Evolutionary conservation across 1,139 yeast genomes (phyloP), one percentile per base, ranked within the genome.

Genomic region (Eremothecium cymbalariae): DNA sequence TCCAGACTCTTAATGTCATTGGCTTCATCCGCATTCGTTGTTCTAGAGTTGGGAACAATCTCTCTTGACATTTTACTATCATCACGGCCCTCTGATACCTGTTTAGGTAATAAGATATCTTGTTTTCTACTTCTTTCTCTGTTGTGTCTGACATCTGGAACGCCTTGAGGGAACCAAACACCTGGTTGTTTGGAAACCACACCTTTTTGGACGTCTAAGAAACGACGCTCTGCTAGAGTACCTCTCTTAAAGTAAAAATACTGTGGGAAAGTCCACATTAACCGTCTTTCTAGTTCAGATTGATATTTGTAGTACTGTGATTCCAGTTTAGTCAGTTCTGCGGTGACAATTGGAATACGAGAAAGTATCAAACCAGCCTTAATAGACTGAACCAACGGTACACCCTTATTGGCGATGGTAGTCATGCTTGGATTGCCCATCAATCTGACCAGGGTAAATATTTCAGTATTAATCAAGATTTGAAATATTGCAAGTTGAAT

Each of bases 181-280:
- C 77, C 82, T 18, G 85, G 81, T 45, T 77, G 77, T 47, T 74
- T 72, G 35, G 76, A 70, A 3, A 77, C 72, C 7, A 95, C 94
- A 36, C 79, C 78, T 41, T 68, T 70, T 55, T 88, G 95, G 31
- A 81, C 77, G 48, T 77, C 75, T 37, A 77, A 64, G 61, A 77
- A 90, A 51, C 75, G 75, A 57, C 86, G 83, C 56, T 86, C 95
- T 7, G 95, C 75, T 44, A 90, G 66, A 1, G 97, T 81, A 43
- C 97, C 97, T 49, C 74, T 80, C 57, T 82, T 83, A 65, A 80
- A 90, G 65, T 86, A 93, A 58, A 77, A 88, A 74, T 88, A 86
- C 48, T 80, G 77, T 4, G 98, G 97, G 60, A 90, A 90, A 1
- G 97, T 86, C 95, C 96, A 86, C 95, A 88, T 86, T 47, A 90